Base-by-base conservation (phyloP, 2,329 filamentous ascomycete species). In the Didymella glomerata region DNA sequence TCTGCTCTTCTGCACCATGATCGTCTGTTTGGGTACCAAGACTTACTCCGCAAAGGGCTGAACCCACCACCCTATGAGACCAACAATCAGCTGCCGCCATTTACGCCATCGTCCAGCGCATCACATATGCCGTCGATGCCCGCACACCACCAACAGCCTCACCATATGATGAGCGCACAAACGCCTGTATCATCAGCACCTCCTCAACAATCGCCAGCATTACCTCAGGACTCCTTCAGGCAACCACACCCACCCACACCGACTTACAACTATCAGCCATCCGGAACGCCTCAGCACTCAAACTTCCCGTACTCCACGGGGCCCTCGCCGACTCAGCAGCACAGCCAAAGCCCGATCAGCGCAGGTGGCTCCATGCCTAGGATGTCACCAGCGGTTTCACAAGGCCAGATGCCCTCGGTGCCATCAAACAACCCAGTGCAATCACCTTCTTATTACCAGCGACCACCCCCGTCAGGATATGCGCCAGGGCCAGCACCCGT, bases 21-120 rank as follows among this genome's bases (percentile, higher is more conserved):
- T 82, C 64, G 78, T 83, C 64, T 78, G 63, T 82, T 86, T 66
- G 82, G 80, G 66, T 78, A 77, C 60, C 80, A 84, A 41, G 83
- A 84, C 66, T 87, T 87, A 49, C 88, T 90, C 10, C 82, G 81
- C 47, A 87, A 92, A 71, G 83, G 83, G 48, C 80, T 93, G 54
- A 85, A 90, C 60, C 82, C 86, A 54, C 86, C 89, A 60, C 84
- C 88, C 7, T 92, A 89, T 77, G 88, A 90, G 63, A 81, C 86
- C 62, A 86, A 88, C 65, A 70, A 74, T 48, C 74, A 76, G 61
- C 83, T 89, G 60, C 85, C 88, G 44, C 82, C 87, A 32, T 92
- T 89, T 73, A 83, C 87, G 60, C 72, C 74, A 70, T 84, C 84
- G 48, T 80, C 83, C 45, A 84, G 85, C 53, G 82, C 84, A 18